Conservation (phyloP, 768 basidiomycete genomes). For the Lentinula lateritia region DNA sequence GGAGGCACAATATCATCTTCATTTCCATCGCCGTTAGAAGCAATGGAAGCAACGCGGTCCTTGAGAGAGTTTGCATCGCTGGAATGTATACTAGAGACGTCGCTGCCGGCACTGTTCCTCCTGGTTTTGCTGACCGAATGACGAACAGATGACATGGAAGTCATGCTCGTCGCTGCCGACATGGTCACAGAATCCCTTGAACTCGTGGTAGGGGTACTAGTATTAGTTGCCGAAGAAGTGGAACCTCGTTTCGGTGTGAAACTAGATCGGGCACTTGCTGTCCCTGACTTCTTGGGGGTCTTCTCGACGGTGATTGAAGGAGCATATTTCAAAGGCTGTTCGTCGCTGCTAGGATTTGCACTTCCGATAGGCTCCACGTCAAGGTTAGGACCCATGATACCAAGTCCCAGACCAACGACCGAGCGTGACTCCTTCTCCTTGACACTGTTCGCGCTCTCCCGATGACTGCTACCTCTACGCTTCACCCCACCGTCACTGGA, state of each 20-base stretch:
- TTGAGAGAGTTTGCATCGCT: slow-evolving; percentile 57
- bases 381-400: slow-evolving; percentile 25
- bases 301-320: slow-evolving; percentile 44
- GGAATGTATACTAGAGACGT: slow-evolving; percentile 72
- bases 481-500: slow-evolving; percentile 20
- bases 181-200: slow-evolving; percentile 85
- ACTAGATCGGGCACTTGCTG: slow-evolving; percentile 57
- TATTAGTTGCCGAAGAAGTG: slow-evolving; percentile 82
- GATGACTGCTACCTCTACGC: slow-evolving; percentile 31
- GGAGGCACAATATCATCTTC: slow-evolving; percentile 79
- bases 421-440: slow-evolving; percentile 43
- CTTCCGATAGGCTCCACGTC: slow-evolving; percentile 40
- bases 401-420: slow-evolving; percentile 29
- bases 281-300: slow-evolving; percentile 59
- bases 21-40: slow-evolving; percentile 48
- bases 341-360: slow-evolving; percentile 51
- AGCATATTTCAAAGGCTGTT: slow-evolving; percentile 35
- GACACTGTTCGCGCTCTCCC: slow-evolving; percentile 30
- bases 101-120: slow-evolving; percentile 84
- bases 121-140: slow-evolving; percentile 64
- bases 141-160: slow-evolving; percentile 74
- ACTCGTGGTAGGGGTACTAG: slow-evolving; percentile 71
- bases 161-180: slow-evolving; percentile 71
- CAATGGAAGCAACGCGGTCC: slow-evolving; percentile 63
- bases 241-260: slow-evolving; percentile 86